phyloP scores from a whole-genome alignment of 1,284 basidiomycete species.

The Tilletia setariae region DNA sequence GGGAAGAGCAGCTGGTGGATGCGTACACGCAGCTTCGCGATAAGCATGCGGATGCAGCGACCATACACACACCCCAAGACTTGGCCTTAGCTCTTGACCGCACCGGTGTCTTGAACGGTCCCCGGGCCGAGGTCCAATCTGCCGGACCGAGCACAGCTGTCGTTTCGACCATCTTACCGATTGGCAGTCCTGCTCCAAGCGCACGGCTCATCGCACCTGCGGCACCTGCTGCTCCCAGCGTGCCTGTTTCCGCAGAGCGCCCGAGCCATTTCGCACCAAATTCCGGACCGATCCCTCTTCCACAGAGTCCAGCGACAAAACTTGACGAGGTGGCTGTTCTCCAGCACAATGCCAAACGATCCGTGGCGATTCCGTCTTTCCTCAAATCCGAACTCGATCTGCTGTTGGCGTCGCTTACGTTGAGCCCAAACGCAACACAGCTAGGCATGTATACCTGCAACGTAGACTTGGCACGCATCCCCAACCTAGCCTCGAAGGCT shows the following conservation, averaged over 20 bases:
- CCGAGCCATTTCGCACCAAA: no score
- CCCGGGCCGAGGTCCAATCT: not conserved
- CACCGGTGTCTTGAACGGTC: not conserved
- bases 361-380: not conserved
- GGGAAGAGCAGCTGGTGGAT: slow-evolving; percentile 1
- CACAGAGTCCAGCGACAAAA: not conserved
- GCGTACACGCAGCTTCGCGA: not conserved
- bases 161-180: no score
- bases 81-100: not conserved
- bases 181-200: no score
- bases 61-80: not conserved
- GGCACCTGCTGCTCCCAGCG: no score
- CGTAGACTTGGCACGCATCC: not conserved
- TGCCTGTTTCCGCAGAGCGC: no score
- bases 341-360: not conserved
- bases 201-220: no score
- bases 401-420: not conserved
- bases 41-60: not conserved
- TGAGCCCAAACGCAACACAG: not conserved
- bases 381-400: not conserved
- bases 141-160: not conserved
- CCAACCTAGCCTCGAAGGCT: not conserved
- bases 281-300: not conserved
- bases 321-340: not conserved
- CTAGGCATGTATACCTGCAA: not conserved